Evolutionary conservation across 2,329 filamentous ascomycete species (phyloP), one percentile per base, ranked within the genome.

Genomic region (Lecanosticta acicola): DNA sequence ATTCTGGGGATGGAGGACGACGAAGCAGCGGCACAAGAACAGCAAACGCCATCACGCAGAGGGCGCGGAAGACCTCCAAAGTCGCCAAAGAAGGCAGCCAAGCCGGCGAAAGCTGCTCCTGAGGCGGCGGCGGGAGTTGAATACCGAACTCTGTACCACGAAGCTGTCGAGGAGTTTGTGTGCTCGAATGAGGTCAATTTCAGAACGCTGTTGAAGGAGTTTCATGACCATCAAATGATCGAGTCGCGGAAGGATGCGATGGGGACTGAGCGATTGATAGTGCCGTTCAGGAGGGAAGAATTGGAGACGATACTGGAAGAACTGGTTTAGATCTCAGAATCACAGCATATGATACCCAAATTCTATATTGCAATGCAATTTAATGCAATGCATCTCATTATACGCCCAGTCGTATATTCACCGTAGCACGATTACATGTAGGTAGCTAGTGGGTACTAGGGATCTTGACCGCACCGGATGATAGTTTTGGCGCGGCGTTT

Each of bases 211-310:
- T 69, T 98, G 52, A 97, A 97, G 70, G 93, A 98, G 78, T 93
- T 98, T 66, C 88, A 96, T 64, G 93, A 98, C 61, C 93, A 98
- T 71, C 88, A 96, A 62, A 97, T 98, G 81, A 85, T 98, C 53
- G 87, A 87, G 45, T 94, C 86, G 51, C 80, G 83, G 51, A 91
- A 91, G 62, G 91, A 98, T 65, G 78, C 79, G 0, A 73, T 90
- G 46, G 93, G 93, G 2, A 90, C 85, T 2, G 93, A 97, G 64
- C 72, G 93, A 42, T 68, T 98, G 38, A 85, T 86, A 55, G 80
- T 95, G 11, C 93, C 93, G 0, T 88, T 97, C 61, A 76, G 83
- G 35, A 84, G 83, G 56, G 89, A 94, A 54, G 93, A 98, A 68
- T 73, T 97, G 62, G 91, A 96, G 66, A 83, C 78, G 1, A 85